Conservation (phyloP, 163 green algal genomes). For the Dunaliella salina region DNA sequence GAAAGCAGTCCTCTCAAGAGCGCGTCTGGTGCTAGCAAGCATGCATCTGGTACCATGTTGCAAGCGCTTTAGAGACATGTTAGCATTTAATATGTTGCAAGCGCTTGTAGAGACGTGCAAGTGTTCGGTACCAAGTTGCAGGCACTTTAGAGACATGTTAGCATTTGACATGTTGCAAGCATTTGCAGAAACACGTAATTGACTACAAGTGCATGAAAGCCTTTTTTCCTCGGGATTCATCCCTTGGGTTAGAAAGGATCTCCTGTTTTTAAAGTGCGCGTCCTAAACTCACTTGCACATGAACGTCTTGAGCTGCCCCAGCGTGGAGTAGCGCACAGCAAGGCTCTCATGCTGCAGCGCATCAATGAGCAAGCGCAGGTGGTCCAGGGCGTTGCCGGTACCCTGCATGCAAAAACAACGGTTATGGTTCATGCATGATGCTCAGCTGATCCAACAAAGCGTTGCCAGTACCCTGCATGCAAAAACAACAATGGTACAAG, state of each 20-base stretch:
- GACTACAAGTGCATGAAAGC: too few relatives aligned
- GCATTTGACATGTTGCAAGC: too few relatives aligned
- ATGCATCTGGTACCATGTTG: not conserved
- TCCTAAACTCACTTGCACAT: constrained; percentile 24
- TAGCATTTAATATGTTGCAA: too few relatives aligned
- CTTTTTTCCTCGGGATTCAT: too few relatives aligned
- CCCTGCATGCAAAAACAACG: constrained; percentile 10
- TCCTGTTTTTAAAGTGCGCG: too few relatives aligned
- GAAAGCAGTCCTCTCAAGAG: too few relatives aligned
- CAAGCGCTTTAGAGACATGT: not conserved
- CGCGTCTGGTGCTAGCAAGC: too few relatives aligned
- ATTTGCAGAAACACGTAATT: too few relatives aligned
- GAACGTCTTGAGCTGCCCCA: constrained; percentile 53
- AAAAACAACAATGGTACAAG: too few relatives aligned
- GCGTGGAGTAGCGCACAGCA: constrained; percentile 26
- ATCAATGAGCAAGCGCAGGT: constrained; percentile 50
- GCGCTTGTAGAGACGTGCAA: not conserved
- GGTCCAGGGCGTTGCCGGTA: constrained; percentile 33
- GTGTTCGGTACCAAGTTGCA: not conserved
- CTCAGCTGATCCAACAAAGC: too few relatives aligned
- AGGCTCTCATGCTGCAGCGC: constrained; percentile 48
- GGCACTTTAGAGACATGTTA: not conserved
- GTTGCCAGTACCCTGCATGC: too few relatives aligned
- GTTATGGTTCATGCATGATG: too few relatives aligned
- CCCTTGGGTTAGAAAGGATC: not conserved